Conservation (phyloP, 768 basidiomycete species). For the Tephrocybe sp. region DNA sequence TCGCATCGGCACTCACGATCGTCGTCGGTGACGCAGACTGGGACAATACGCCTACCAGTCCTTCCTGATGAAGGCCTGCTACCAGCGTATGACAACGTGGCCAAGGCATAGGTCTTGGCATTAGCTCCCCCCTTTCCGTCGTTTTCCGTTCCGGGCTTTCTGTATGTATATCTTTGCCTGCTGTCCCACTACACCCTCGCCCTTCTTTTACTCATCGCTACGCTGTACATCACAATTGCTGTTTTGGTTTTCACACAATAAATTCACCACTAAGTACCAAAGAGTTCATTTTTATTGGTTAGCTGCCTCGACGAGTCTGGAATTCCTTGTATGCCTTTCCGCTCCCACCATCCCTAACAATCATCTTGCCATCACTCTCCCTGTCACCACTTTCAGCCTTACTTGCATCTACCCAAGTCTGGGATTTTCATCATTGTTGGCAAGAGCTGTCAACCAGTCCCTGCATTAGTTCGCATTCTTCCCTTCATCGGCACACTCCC, state of each 20-base stretch:
- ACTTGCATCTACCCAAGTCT: no score
- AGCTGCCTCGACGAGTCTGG: slow-evolving; percentile 4
- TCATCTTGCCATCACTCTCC: no score
- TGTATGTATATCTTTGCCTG: no score
- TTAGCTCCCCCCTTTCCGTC: not conserved
- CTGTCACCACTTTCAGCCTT: no score
- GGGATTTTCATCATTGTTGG: no score
- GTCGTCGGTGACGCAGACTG: slow-evolving; percentile 26
- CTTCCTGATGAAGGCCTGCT: slow-evolving; percentile 43
- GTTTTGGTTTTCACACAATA: not conserved
- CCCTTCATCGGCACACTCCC: no score
- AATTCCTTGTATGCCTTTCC: not conserved
- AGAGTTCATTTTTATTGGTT: not conserved
- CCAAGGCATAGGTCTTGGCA: slow-evolving; percentile 15
- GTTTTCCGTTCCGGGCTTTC: not conserved
- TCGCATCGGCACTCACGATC: slow-evolving; percentile 22
- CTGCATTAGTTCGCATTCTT: no score
- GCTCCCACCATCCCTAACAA: no score
- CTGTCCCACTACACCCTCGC: not conserved
- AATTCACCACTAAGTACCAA: not conserved
- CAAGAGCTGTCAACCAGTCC: no score
- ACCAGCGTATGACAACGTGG: slow-evolving; percentile 24
- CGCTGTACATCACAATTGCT: slow-evolving; percentile 3
- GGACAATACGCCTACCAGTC: slow-evolving; percentile 44
- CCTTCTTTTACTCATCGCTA: not conserved